phyloP scores from a whole-genome alignment of 495 filamentous ascomycete species.

The Talaromyces proteolyticus region DNA sequence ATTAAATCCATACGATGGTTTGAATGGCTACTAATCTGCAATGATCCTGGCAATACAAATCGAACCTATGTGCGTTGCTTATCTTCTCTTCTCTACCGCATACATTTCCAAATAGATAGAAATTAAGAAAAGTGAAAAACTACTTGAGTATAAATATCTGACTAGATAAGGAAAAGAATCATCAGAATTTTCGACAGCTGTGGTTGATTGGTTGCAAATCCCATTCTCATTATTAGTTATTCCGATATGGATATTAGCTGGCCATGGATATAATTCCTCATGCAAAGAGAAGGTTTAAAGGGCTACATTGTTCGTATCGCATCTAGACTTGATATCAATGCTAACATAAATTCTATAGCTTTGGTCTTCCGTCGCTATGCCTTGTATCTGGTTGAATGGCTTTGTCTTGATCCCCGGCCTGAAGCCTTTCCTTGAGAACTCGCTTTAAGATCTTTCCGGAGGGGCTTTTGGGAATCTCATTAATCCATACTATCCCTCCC shows the following conservation, averaged over 20 bases:
- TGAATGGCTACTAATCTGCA: too few species aligned
- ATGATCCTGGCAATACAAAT: too few species aligned
- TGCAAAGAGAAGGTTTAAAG: too few species aligned
- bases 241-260: too few species aligned
- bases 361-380: too few species aligned
- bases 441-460: slow-evolving; percentile 16
- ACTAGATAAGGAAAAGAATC: background rate
- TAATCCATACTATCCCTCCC: slow-evolving; percentile 15
- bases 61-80: too few species aligned
- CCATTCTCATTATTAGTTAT: too few species aligned
- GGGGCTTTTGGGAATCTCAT: slow-evolving; percentile 14
- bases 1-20: too few species aligned
- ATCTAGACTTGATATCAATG: too few species aligned
- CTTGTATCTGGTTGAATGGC: background rate
- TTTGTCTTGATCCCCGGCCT: background rate
- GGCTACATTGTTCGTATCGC: too few species aligned
- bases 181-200: background rate
- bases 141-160: background rate
- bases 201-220: background rate
- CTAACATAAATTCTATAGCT: background rate
- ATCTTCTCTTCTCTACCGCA: background rate
- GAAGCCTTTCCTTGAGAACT: slow-evolving; percentile 9
- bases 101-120: background rate
- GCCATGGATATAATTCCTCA: too few species aligned
- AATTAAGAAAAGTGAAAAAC: background rate